Percentiles rank a stretch among this genome's conserved stretches.
Conservation (phyloP, 768 basidiomycete species). For the Lentinula aciculospora region DNA sequence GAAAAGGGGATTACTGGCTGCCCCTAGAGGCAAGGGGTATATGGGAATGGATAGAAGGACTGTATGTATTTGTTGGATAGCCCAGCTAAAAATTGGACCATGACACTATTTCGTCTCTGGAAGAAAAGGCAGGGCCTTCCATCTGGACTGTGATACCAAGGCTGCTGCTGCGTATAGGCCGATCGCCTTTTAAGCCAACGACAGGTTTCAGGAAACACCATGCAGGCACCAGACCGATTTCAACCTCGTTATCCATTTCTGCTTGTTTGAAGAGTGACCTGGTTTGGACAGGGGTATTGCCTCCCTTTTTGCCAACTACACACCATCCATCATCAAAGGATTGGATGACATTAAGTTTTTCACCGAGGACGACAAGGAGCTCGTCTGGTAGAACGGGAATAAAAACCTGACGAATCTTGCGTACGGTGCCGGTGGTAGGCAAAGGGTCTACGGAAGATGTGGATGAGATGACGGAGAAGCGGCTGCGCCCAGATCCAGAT, state of each 20-base stretch:
- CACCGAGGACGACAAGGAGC: conserved; percentile 50
- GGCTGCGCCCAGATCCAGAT: conserved; percentile 24
- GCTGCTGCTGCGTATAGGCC: conserved; percentile 60
- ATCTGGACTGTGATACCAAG: conserved; percentile 59
- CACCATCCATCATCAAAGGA: conserved; percentile 75
- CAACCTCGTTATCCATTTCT: conserved; percentile 32
- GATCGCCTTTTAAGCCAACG: conserved; percentile 51
- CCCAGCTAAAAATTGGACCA: conserved; percentile 61
- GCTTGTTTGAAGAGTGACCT: conserved; percentile 37
- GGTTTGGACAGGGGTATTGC: conserved; percentile 22
- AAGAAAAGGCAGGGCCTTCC: conserved; percentile 30
- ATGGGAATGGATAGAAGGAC: background rate
- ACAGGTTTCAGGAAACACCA: conserved; percentile 71
- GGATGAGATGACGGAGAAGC: conserved; percentile 35
- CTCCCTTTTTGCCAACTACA: conserved; percentile 41
- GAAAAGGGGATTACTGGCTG: too few relatives aligned
- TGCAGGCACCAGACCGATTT: conserved; percentile 69
- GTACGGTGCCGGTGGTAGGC: conserved; percentile 28
- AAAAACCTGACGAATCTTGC: conserved; percentile 55
- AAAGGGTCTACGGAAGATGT: conserved; percentile 28
- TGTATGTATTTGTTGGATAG: background rate
- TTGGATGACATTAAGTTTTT: conserved; percentile 56
- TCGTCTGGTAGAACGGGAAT: conserved; percentile 72
- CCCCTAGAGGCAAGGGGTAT: background rate
- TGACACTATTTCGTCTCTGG: conserved; percentile 50